These are phyloP conservation scores for Coniochaeta sp. DNA, from an alignment of 2,329 filamentous ascomycete species.

Conservation along the genomic window DNA sequence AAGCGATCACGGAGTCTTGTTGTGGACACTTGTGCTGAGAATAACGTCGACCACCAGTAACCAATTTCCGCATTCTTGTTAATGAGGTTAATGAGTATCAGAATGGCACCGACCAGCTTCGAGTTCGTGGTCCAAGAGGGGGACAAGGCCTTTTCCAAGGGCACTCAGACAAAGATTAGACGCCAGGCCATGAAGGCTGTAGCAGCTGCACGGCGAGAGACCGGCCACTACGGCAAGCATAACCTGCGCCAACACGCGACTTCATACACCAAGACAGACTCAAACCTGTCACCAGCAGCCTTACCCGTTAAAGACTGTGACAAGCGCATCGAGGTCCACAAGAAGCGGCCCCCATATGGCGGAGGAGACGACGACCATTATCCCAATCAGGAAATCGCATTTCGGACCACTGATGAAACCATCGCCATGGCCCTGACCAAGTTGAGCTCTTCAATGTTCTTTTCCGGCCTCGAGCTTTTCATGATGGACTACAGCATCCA, in stretches of 20 bases:
- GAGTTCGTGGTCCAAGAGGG: not conserved
- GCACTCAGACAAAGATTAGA: not conserved
- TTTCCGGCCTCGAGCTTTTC: not conserved
- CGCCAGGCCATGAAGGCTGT: not conserved
- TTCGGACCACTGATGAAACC: not conserved
- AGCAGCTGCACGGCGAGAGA: not conserved
- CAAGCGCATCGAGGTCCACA: not conserved
- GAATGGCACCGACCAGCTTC: not conserved
- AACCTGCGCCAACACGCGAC: not conserved
- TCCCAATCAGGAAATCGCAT: not conserved
- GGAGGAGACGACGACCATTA: not conserved
- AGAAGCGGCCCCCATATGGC: not conserved
- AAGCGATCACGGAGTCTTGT: not conserved
- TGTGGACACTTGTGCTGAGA: not conserved
- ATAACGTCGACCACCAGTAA: not conserved
- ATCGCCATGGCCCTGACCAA: not conserved
- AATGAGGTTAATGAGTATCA: too few species aligned
- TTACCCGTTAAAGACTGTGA: not conserved
- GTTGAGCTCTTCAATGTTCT: not conserved
- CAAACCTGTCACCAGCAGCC: not conserved
- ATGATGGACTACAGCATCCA: not conserved
- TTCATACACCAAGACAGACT: not conserved
- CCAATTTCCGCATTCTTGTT: not conserved
- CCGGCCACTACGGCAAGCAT: not conserved
- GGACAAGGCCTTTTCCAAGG: not conserved